Percentiles rank a stretch among this genome's conserved stretches.
phyloP scores from a whole-genome alignment of 352 stramenopile genomes.

The Pythium dissotocum region DNA sequence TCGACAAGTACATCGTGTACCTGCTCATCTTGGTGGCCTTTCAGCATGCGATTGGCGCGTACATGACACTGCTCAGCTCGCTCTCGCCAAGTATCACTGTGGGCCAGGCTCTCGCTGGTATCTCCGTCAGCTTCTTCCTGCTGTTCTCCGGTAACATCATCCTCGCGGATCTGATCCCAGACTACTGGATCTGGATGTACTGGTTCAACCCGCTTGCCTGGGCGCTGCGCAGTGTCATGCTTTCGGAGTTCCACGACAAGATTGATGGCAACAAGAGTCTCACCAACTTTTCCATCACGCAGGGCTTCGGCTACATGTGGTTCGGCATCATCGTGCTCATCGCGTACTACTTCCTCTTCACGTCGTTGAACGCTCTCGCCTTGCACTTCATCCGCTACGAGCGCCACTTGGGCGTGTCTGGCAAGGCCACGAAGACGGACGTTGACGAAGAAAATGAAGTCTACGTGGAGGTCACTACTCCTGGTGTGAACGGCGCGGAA shows the following conservation, averaged over 20 bases:
- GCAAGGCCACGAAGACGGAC: conserved; percentile 35
- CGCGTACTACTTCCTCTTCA: conserved; percentile 61
- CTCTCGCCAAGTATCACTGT: conserved; percentile 56
- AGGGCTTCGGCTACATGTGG: conserved; percentile 51
- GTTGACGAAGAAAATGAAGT: conserved; percentile 31
- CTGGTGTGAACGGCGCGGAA: conserved; percentile 10
- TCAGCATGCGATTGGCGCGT: conserved; percentile 64
- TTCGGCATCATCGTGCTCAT: conserved; percentile 44
- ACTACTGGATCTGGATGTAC: conserved; percentile 83
- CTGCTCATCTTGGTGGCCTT: conserved; percentile 76
- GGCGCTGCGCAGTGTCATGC: conserved; percentile 53
- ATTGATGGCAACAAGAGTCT: conserved; percentile 9
- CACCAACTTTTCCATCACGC: conserved; percentile 30
- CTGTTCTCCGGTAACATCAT: conserved; percentile 80
- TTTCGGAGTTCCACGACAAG: conserved; percentile 53
- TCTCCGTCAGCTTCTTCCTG: conserved; percentile 69
- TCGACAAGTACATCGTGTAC: conserved; percentile 78
- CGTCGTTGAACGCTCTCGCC: conserved; percentile 40
- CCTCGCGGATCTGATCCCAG: conserved; percentile 56
- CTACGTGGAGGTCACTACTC: conserved; percentile 43
- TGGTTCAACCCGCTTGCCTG: conserved; percentile 70
- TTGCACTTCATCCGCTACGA: conserved; percentile 62
- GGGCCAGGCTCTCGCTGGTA: conserved; percentile 42
- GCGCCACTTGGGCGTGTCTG: conserved; percentile 38
- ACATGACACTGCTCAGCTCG: conserved; percentile 63